Percentiles rank a stretch among this genome's conserved stretches.
phyloP scores from a whole-genome alignment of 2,329 filamentous ascomycete genomes.

The Fusarium avenaceum region DNA sequence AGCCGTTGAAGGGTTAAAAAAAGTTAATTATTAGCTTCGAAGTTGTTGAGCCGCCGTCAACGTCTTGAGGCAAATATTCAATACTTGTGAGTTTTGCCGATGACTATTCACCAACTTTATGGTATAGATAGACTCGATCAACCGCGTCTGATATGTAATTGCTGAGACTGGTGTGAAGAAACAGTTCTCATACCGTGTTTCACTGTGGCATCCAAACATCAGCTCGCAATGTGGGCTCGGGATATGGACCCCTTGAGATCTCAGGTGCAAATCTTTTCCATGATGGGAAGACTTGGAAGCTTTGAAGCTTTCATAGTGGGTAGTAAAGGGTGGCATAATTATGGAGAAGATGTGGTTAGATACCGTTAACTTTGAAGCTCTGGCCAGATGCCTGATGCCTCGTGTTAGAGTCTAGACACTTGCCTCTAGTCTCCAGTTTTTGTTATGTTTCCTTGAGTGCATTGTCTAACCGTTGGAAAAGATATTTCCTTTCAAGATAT shows the following conservation, averaged over 20 bases:
- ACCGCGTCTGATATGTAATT: neutral
- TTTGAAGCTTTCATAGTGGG: constrained; percentile 32
- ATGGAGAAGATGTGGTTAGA: constrained; percentile 35
- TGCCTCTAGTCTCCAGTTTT: constrained; percentile 27
- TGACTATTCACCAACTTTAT: neutral
- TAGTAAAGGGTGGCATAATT: constrained; percentile 25
- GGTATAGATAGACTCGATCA: neutral
- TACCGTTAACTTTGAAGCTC: constrained; percentile 11
- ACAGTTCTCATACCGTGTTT: constrained; percentile 26
- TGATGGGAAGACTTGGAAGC: constrained; percentile 28
- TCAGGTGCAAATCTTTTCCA: constrained; percentile 42
- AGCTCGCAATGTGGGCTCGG: constrained; percentile 34
- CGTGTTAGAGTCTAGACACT: neutral
- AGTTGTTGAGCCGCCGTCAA: constrained; percentile 7
- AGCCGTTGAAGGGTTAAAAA: constrained; percentile 32
- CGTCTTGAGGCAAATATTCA: neutral
- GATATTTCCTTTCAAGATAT: constrained; percentile 3
- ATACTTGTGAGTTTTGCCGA: neutral
- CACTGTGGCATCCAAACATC: constrained; percentile 12
- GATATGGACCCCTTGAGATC: constrained; percentile 36
- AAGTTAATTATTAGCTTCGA: constrained; percentile 19
- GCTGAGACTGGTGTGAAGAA: neutral
- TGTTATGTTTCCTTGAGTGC: constrained; percentile 19
- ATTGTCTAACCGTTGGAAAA: constrained; percentile 17
- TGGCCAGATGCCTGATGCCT: constrained; percentile 18